A percentile compares a stretch with the other conserved stretches of the same genome.
phyloP scores from a whole-genome alignment of 108 stramenopile genomes.

The Nitzschia sp. region DNA sequence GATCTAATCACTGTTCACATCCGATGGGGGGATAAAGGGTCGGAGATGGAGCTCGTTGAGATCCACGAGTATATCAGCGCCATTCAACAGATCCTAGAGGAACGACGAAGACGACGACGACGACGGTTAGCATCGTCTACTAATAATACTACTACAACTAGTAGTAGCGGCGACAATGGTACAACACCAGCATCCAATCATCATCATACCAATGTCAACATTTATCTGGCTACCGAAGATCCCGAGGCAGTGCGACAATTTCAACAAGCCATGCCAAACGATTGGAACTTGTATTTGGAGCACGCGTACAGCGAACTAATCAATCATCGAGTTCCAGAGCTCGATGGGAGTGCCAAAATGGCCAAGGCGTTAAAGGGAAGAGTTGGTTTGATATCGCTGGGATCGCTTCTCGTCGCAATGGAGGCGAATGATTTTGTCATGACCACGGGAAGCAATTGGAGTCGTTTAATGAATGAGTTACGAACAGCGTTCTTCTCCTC shows the following conservation, averaged over 20 bases:
- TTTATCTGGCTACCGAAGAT: slow-evolving; percentile 54
- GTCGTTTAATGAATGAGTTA: slow-evolving; percentile 54
- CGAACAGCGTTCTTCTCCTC: slow-evolving; percentile 36
- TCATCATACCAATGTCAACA: too few relatives aligned
- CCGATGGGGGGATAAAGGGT: slow-evolving; percentile 46
- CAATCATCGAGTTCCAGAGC: slow-evolving; percentile 8
- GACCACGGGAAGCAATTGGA: slow-evolving; percentile 58
- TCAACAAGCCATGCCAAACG: too few relatives aligned
- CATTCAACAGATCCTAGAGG: slow-evolving; percentile 27
- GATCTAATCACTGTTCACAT: slow-evolving; percentile 56
- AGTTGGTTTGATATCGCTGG: slow-evolving; percentile 42
- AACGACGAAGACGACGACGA: background rate
- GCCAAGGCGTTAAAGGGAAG: slow-evolving; percentile 24
- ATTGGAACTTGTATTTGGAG: slow-evolving; percentile 34
- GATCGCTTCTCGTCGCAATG: slow-evolving; percentile 39
- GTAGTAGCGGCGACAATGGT: background rate
- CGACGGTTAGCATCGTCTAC: too few relatives aligned
- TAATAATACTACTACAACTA: too few relatives aligned
- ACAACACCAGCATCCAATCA: too few relatives aligned
- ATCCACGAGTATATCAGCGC: slow-evolving; percentile 43
- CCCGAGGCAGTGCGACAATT: slow-evolving; percentile 43
- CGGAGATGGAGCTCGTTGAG: slow-evolving; percentile 49
- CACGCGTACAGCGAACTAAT: slow-evolving; percentile 37
- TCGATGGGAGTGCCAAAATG: slow-evolving; percentile 12
- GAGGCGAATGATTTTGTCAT: slow-evolving; percentile 63